A percentile compares a stretch with the other conserved stretches of the same genome.
Conservation (phyloP, 2,329 filamentous ascomycete species). For the Curvularia hawaiiensis region DNA sequence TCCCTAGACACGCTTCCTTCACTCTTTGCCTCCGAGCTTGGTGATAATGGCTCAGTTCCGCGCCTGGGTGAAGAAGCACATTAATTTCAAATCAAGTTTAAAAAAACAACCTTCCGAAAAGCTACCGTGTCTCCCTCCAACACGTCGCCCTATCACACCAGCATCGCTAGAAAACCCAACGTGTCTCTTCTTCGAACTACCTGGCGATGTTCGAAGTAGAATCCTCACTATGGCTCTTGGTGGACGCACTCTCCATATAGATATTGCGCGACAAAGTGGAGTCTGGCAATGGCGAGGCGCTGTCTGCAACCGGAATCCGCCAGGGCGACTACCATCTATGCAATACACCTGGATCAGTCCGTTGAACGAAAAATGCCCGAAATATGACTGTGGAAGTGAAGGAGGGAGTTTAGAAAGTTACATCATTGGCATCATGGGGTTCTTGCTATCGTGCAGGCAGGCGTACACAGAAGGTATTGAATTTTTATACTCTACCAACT, state of each 20-base stretch:
- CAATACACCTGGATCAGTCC: not conserved
- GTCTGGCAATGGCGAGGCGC: conserved; percentile 12
- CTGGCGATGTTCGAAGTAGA: conserved; percentile 9
- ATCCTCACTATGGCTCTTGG: conserved; percentile 11
- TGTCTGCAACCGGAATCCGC: not conserved
- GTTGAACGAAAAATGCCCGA: not conserved
- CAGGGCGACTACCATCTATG: not conserved
- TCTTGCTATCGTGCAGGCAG: conserved; percentile 18
- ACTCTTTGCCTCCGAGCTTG: conserved; percentile 40
- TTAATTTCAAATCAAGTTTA: not conserved
- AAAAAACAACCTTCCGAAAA: not conserved
- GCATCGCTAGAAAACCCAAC: conserved; percentile 3
- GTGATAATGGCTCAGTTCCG: not conserved
- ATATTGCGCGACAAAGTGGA: conserved; percentile 1
- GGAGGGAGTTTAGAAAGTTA: not conserved
- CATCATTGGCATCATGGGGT: conserved; percentile 13
- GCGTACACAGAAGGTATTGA: conserved; percentile 20
- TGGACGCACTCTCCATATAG: conserved; percentile 10
- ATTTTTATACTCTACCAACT: conserved; percentile 15
- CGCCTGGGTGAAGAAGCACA: conserved; percentile 2
- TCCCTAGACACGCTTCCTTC: not conserved
- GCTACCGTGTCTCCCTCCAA: conserved; percentile 5
- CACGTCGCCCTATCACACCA: conserved; percentile 10
- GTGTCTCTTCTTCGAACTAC: conserved; percentile 14
- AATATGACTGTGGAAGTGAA: too few relatives aligned